phyloP scores from a whole-genome alignment of 192 early-diverging fungal species.

The Rhizophagus prolifer region DNA sequence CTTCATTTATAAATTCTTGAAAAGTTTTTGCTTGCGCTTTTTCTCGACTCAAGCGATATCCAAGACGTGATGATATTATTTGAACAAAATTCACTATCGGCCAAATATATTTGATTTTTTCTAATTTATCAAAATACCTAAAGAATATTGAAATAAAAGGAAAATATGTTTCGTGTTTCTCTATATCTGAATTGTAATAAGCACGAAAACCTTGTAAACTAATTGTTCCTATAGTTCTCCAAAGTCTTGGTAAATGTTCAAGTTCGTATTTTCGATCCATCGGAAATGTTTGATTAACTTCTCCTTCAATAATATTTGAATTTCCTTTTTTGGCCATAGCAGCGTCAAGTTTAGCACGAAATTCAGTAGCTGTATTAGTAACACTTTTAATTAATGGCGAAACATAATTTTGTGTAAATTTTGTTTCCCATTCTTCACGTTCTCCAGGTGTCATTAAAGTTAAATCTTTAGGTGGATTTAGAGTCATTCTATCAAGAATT shows the following conservation, averaged over 20 bases:
- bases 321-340: neutral
- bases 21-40: constrained; percentile 24
- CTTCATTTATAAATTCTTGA: constrained; percentile 23
- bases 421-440: constrained; percentile 22
- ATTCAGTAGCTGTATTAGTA: constrained; percentile 1
- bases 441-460: neutral
- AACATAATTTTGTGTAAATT: constrained; percentile 14
- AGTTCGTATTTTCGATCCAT: neutral
- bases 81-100: constrained; percentile 28
- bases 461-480: neutral
- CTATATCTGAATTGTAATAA: constrained; percentile 1
- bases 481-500: constrained; percentile 14
- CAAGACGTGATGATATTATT: constrained; percentile 23
- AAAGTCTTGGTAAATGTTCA: constrained; percentile 16
- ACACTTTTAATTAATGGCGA: constrained; percentile 22
- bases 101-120: neutral
- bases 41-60: constrained; percentile 21
- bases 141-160: constrained; percentile 27
- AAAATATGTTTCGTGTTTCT: neutral
- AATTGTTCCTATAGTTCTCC: constrained; percentile 12
- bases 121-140: constrained; percentile 9
- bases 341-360: constrained; percentile 13
- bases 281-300: constrained; percentile 18
- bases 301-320: neutral
- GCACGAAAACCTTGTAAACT: constrained; percentile 13